A percentile compares a stretch with the other conserved stretches of the same genome.
phyloP scores from a whole-genome alignment of 306 rosid species.

The Quillaja saponaria region DNA sequence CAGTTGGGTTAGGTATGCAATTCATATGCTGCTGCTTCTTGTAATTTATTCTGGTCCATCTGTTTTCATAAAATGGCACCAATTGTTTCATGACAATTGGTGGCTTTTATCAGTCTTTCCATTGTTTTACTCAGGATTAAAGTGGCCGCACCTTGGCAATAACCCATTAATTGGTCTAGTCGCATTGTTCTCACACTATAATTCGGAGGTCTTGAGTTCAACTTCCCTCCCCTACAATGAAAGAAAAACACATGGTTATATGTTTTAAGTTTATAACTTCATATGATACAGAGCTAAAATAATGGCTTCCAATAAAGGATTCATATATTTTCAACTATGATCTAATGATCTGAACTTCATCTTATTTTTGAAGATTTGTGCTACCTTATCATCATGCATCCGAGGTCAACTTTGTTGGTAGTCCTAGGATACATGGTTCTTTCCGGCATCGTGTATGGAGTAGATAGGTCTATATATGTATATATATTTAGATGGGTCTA shows the following conservation, averaged over 20 bases:
- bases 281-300: too few species aligned
- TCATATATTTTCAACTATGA: conserved; percentile 10
- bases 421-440: neutral
- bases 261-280: too few species aligned
- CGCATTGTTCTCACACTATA: too few species aligned
- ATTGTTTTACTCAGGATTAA: neutral
- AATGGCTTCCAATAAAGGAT: neutral
- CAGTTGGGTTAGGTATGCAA: conserved; percentile 88
- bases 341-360: neutral
- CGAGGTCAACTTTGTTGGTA: neutral
- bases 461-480: neutral
- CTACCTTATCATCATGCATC: neutral
- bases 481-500: too few species aligned
- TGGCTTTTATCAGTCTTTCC: neutral
- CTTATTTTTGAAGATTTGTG: neutral
- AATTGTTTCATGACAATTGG: neutral
- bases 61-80: neutral
- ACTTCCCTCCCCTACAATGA: too few species aligned
- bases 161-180: neutral
- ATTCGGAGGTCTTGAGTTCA: too few species aligned
- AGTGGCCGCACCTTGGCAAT: neutral
- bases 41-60: conserved; percentile 5
- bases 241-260: too few species aligned
- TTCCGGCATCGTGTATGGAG: neutral
- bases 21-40: conserved; percentile 8